Conservation (phyloP, 2,329 filamentous ascomycete species). For the Diaporthe vaccinii region DNA sequence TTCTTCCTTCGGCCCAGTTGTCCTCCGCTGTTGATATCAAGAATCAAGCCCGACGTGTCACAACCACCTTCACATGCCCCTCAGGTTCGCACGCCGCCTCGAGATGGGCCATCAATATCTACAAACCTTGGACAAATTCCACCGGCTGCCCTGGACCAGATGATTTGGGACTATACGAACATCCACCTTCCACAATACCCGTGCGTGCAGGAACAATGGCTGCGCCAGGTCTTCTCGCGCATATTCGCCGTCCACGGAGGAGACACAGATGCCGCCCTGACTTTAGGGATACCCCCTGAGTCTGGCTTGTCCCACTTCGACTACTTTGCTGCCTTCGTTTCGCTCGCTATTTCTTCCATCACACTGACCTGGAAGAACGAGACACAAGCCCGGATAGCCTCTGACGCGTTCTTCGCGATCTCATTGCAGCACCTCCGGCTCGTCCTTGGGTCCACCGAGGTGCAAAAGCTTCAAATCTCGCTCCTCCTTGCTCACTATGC, state of each 20-base stretch:
- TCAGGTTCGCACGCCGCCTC: conserved; percentile 28
- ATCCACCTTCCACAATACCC: conserved; percentile 35
- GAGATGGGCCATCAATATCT: conserved; percentile 25
- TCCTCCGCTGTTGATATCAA: conserved; percentile 30
- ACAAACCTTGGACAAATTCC: conserved; percentile 31
- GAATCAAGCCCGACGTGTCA: conserved; percentile 19
- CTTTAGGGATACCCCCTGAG: conserved; percentile 24
- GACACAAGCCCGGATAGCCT: conserved; percentile 23
- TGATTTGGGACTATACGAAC: conserved; percentile 35
- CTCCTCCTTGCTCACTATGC: conserved; percentile 29
- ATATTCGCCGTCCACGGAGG: conserved; percentile 18
- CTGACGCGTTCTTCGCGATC: conserved; percentile 30
- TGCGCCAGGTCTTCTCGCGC: conserved; percentile 23
- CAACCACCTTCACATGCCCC: not conserved
- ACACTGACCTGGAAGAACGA: conserved; percentile 36
- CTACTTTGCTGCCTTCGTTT: conserved; percentile 30
- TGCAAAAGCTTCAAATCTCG: conserved; percentile 32
- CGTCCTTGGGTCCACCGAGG: not conserved
- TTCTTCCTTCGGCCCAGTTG: conserved; percentile 32
- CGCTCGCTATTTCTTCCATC: conserved; percentile 31
- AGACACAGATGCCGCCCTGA: conserved; percentile 29
- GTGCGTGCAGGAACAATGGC: conserved; percentile 34
- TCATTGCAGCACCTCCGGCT: conserved; percentile 35
- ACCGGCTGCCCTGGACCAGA: conserved; percentile 26
- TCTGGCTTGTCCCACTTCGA: conserved; percentile 33